A percentile compares a stretch with the other conserved stretches of the same genome.
These are phyloP conservation scores for Penicillium daleae DNA, from an alignment of 495 filamentous ascomycete genomes.

Conservation along the genomic window DNA sequence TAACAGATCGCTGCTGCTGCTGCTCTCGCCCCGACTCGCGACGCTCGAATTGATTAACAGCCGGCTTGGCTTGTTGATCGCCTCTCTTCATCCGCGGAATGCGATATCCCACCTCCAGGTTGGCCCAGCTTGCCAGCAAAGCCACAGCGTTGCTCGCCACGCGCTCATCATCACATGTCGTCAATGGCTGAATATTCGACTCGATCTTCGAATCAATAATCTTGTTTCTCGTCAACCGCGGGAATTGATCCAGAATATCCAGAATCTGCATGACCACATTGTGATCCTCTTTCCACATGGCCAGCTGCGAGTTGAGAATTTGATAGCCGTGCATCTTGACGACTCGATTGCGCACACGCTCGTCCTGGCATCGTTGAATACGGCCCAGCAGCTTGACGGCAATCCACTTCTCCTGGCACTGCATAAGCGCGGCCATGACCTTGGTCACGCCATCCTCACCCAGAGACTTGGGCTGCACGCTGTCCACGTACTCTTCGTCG, in stretches of 20 bases:
- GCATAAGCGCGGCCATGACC: slow-evolving; percentile 98
- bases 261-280: slow-evolving; percentile 89
- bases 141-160: slow-evolving; percentile 71
- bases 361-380: slow-evolving; percentile 87
- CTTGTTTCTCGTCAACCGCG: slow-evolving; percentile 93
- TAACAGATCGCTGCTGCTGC: slow-evolving; percentile 55
- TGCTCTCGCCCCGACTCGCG: slow-evolving; percentile 68
- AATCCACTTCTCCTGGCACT: slow-evolving; percentile 99
- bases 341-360: slow-evolving; percentile 83
- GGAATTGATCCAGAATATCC: slow-evolving; percentile 86
- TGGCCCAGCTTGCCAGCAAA: slow-evolving; percentile 84
- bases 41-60: slow-evolving; percentile 66
- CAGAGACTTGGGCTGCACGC: slow-evolving; percentile 78
- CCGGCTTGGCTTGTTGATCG: slow-evolving; percentile 50
- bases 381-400: slow-evolving; percentile 90
- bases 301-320: slow-evolving; percentile 84
- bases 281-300: slow-evolving; percentile 81
- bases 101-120: slow-evolving; percentile 87
- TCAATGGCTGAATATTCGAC: slow-evolving; percentile 72
- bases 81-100: slow-evolving; percentile 84
- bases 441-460: slow-evolving; percentile 90
- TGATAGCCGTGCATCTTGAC: slow-evolving; percentile 97
- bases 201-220: slow-evolving; percentile 97
- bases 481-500: slow-evolving; percentile 96
- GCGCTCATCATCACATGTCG: slow-evolving; percentile 68